Conservation (phyloP, 1,284 basidiomycete genomes). For the Ceratorhiza oryzae-sativae region DNA sequence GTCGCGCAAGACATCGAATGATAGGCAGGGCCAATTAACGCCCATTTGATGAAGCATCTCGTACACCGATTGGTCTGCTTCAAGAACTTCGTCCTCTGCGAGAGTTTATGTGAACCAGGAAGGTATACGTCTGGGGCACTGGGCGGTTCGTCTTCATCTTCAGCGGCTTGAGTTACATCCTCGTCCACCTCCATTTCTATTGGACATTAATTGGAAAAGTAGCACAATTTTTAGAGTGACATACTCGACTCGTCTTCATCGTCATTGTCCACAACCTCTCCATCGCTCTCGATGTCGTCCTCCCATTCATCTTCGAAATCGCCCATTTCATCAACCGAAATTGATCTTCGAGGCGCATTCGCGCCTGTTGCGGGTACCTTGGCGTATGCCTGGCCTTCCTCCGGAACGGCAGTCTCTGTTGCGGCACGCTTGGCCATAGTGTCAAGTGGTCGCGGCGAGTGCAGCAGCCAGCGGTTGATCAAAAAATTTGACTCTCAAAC, state of each 20-base stretch:
- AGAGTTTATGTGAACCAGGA: slow-evolving; percentile 63
- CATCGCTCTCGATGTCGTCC: slow-evolving; percentile 43
- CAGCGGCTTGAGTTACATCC: slow-evolving; percentile 52
- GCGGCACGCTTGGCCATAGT: slow-evolving; percentile 24
- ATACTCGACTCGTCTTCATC: slow-evolving; percentile 30
- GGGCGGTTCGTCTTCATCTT: slow-evolving; percentile 53
- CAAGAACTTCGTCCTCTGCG: slow-evolving; percentile 85
- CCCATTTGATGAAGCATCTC: slow-evolving; percentile 93
- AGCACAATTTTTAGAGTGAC: background rate
- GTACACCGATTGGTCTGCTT: slow-evolving; percentile 95
- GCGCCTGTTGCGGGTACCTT: slow-evolving; percentile 27
- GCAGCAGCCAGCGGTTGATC: too few species aligned
- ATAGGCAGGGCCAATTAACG: slow-evolving; percentile 96
- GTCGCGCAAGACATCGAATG: slow-evolving; percentile 93
- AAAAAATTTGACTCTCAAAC: too few species aligned
- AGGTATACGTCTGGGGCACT: slow-evolving; percentile 48
- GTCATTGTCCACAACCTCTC: slow-evolving; percentile 41
- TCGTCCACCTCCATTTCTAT: slow-evolving; percentile 46
- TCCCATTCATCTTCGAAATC: slow-evolving; percentile 46
- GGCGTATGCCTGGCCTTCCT: slow-evolving; percentile 28
- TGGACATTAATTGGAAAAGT: background rate
- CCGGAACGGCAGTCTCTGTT: background rate
- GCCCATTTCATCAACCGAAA: slow-evolving; percentile 42
- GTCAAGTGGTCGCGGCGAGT: too few species aligned
- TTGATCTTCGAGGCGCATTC: slow-evolving; percentile 22